Percentiles rank a stretch among this genome's conserved stretches.
Evolutionary conservation across 2,329 filamentous ascomycete species (phyloP).

Genomic region (Claviceps arundinis): DNA sequence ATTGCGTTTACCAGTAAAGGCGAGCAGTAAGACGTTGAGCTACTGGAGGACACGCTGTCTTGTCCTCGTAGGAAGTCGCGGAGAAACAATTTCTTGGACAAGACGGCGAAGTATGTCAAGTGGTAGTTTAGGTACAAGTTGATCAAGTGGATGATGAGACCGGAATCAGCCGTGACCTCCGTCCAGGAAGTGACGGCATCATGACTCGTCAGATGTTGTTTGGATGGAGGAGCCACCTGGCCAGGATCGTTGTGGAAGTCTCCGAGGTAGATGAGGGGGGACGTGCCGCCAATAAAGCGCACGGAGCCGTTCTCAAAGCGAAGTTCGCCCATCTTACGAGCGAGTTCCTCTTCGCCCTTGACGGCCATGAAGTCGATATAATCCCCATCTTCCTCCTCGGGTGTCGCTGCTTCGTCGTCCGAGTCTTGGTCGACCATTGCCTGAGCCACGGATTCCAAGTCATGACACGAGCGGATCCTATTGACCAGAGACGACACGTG

Average conservation of each 20-base stretch:
- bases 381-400: constrained; percentile 27
- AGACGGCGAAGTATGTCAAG: constrained; percentile 86
- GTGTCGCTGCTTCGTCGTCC: constrained; percentile 9
- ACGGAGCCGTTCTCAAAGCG: constrained; percentile 76
- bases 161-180: constrained; percentile 63
- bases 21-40: constrained; percentile 64
- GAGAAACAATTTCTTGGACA: constrained; percentile 78
- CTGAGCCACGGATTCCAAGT: constrained; percentile 42
- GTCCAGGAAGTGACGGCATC: constrained; percentile 80
- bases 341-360: constrained; percentile 63
- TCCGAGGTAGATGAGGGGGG: constrained; percentile 74
- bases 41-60: constrained; percentile 34
- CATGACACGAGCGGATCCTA: constrained; percentile 77
- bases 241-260: constrained; percentile 25
- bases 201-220: constrained; percentile 38
- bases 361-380: constrained; percentile 26
- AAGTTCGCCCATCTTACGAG: constrained; percentile 86
- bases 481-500: constrained; percentile 71
- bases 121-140: constrained; percentile 99
- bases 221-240: constrained; percentile 27
- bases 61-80: constrained; percentile 68
- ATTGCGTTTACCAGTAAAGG: constrained; percentile 86
- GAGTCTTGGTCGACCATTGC: constrained; percentile 33
- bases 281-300: constrained; percentile 87
- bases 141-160: constrained; percentile 73